These are phyloP conservation scores for Stemphylium lycopersici DNA, from an alignment of 2,329 filamentous ascomycete genomes.

Conservation along the genomic window DNA sequence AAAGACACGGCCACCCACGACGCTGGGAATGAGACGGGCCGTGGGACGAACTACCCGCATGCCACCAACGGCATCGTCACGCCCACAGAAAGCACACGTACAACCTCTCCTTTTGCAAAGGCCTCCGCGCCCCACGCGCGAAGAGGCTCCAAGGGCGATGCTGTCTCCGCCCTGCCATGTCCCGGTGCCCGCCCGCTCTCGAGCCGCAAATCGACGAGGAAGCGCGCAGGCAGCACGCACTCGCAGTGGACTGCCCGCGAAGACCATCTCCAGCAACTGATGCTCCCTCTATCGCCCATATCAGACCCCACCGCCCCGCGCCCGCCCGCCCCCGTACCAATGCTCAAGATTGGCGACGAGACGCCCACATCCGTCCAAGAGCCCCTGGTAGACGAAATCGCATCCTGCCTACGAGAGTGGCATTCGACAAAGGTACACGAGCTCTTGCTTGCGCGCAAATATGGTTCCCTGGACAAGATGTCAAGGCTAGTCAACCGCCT, in stretches of 20 bases:
- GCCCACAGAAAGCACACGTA: conserved; percentile 46
- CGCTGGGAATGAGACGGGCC: conserved; percentile 24
- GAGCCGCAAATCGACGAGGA: conserved; percentile 38
- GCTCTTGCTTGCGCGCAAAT: conserved; percentile 81
- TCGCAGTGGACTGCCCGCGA: conserved; percentile 50
- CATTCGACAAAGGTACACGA: conserved; percentile 97
- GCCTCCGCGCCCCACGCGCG: conserved; percentile 18
- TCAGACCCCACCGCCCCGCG: conserved; percentile 71
- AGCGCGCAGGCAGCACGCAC: conserved; percentile 42
- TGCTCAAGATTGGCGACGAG: conserved; percentile 97
- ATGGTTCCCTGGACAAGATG: conserved; percentile 79
- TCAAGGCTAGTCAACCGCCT: conserved; percentile 80
- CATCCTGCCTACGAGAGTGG: conserved; percentile 96
- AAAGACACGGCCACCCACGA: conserved; percentile 29
- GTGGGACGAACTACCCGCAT: conserved; percentile 29
- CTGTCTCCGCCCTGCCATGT: conserved; percentile 31
- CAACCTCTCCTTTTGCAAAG: conserved; percentile 32
- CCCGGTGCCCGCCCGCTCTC: conserved; percentile 36
- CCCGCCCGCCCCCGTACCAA: conserved; percentile 90
- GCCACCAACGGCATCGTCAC: conserved; percentile 47
- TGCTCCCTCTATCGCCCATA: conserved; percentile 48
- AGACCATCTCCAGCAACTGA: conserved; percentile 47
- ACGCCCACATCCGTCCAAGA: conserved; percentile 88
- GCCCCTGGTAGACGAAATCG: conserved; percentile 95
- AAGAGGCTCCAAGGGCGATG: conserved; percentile 33